Percentiles rank a stretch among this genome's conserved stretches.
phyloP scores from a whole-genome alignment of 2,329 filamentous ascomycete genomes.

The Colletotrichum eleusines region DNA sequence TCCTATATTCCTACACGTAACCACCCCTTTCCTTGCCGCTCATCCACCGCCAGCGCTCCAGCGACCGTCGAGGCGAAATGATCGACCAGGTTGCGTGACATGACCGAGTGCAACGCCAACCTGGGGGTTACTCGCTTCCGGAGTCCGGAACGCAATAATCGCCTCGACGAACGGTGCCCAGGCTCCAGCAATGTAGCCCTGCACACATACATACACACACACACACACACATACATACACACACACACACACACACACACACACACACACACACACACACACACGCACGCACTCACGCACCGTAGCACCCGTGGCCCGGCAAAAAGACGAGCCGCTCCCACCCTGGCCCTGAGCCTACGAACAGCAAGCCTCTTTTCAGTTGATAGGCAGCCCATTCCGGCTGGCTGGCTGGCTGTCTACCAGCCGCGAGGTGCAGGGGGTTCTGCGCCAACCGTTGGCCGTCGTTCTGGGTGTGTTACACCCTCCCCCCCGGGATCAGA shows the following conservation, averaged over 20 bases:
- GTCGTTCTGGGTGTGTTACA: neutral
- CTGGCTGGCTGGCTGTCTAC: too few relatives aligned
- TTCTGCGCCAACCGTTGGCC: slow-evolving; percentile 11
- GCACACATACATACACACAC: too few relatives aligned
- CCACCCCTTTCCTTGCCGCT: neutral
- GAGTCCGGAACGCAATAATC: neutral
- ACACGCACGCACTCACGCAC: neutral
- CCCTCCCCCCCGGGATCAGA: slow-evolving; percentile 7
- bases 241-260: too few relatives aligned
- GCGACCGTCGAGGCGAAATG: slow-evolving; percentile 2
- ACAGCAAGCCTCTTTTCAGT: neutral
- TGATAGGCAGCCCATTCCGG: neutral
- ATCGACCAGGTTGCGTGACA: neutral
- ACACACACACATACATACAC: too few relatives aligned
- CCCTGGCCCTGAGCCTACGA: slow-evolving; percentile 8
- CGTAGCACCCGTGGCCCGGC: slow-evolving; percentile 3
- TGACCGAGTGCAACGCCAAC: slow-evolving; percentile 11
- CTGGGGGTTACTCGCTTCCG: neutral
- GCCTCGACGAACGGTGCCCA: neutral
- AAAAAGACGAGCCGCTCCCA: slow-evolving; percentile 22
- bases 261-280: too few relatives aligned
- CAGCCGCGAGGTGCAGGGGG: slow-evolving; percentile 2
- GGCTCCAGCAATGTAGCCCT: too few relatives aligned
- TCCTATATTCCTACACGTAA: neutral
- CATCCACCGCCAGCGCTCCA: neutral